Evolutionary conservation across 768 basidiomycete genomes (phyloP).

Genomic region (Mycena amicta): DNA sequence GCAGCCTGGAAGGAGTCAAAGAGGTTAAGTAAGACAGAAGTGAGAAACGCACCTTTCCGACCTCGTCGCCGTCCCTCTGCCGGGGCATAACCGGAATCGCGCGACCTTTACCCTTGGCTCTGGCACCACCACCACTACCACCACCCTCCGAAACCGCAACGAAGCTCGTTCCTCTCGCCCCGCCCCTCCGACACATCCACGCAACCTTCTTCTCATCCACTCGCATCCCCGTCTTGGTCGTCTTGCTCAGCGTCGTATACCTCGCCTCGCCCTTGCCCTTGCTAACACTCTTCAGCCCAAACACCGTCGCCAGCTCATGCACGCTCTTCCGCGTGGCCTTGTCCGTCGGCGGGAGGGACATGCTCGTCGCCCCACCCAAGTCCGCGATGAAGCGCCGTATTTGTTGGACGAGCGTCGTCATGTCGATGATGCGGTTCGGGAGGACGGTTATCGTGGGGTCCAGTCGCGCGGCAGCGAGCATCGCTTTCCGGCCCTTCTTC

Average conservation of each 20-base stretch:
- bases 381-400: slow-evolving; percentile 72
- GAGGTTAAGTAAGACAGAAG: too few relatives aligned
- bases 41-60: slow-evolving; percentile 64
- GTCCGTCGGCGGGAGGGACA: slow-evolving; percentile 79
- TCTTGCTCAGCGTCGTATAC: slow-evolving; percentile 80
- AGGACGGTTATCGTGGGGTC: slow-evolving; percentile 46
- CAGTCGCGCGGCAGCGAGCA: slow-evolving; percentile 55
- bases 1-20: slow-evolving; percentile 52
- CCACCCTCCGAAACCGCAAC: too few relatives aligned
- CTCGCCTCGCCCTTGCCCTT: slow-evolving; percentile 68
- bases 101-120: slow-evolving; percentile 27
- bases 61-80: slow-evolving; percentile 83
- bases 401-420: slow-evolving; percentile 67
- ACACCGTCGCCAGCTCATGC: slow-evolving; percentile 80
- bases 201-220: slow-evolving; percentile 66
- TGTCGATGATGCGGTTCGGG: slow-evolving; percentile 61
- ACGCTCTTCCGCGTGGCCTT: slow-evolving; percentile 71
- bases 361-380: slow-evolving; percentile 47
- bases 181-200: slow-evolving; percentile 43
- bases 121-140: too few relatives aligned
- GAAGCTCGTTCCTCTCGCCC: slow-evolving; percentile 37
- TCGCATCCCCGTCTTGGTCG: slow-evolving; percentile 52
- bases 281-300: slow-evolving; percentile 77
- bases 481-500: slow-evolving; percentile 71
- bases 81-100: slow-evolving; percentile 36